Conservation (phyloP, 1,284 basidiomycete genomes). For the Ustilago xerochloae region DNA sequence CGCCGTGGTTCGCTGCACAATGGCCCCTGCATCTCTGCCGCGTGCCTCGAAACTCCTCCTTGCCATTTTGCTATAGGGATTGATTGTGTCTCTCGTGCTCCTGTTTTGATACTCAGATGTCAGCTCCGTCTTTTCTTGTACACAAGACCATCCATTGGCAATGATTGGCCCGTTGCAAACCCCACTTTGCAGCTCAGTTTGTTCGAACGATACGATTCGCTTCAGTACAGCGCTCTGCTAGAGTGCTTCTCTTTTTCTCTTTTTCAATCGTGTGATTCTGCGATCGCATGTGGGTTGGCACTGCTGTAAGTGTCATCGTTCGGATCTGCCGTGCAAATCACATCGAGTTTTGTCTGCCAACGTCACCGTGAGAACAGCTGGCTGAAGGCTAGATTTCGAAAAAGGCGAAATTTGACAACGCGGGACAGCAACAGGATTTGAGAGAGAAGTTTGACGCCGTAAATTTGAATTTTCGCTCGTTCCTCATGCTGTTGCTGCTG, state of each 20-base stretch:
- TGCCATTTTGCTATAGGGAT: background rate
- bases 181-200: background rate
- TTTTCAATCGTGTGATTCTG: no score
- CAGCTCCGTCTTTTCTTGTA: background rate
- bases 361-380: background rate
- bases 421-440: background rate
- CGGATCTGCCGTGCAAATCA: background rate
- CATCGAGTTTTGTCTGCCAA: no score
- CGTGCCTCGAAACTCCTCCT: background rate
- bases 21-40: background rate
- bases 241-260: no score
- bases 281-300: no score
- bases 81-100: background rate
- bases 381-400: no score
- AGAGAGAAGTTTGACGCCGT: background rate
- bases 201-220: no score
- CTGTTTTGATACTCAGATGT: conserved; percentile 1
- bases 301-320: background rate
- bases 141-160: background rate
- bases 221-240: no score
- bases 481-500: no score
- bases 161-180: conserved; percentile 3
- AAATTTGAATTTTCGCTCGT: background rate
- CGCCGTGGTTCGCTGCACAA: background rate
- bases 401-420: background rate